These are phyloP conservation scores for Coniferiporia weirii DNA, from an alignment of 1,284 basidiomycete species.

Conservation along the genomic window DNA sequence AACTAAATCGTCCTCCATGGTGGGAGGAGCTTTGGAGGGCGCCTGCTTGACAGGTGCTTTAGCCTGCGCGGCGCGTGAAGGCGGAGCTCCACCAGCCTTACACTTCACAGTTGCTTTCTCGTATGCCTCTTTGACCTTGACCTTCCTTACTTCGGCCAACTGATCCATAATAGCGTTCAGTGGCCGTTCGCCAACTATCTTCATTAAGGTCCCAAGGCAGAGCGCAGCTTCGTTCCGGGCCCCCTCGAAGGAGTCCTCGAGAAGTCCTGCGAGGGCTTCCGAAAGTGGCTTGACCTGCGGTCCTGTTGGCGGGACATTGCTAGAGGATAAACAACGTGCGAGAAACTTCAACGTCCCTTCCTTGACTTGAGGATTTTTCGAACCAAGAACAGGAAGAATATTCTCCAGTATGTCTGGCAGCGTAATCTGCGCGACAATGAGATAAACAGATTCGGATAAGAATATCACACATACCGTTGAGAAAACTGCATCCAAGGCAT, in stretches of 20 bases:
- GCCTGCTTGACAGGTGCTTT: slow-evolving; percentile 31
- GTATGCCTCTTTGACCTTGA: slow-evolving; percentile 91
- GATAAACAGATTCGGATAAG: slow-evolving; percentile 3
- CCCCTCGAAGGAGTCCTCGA: slow-evolving; percentile 88
- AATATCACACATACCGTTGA: slow-evolving; percentile 53
- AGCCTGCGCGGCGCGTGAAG: slow-evolving; percentile 37
- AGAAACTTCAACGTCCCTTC: slow-evolving; percentile 91
- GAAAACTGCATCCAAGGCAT: slow-evolving; percentile 88
- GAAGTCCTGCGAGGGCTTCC: slow-evolving; percentile 69
- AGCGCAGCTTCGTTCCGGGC: slow-evolving; percentile 88
- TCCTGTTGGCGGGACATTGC: slow-evolving; percentile 61
- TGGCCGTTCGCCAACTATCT: slow-evolving; percentile 93
- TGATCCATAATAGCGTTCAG: slow-evolving; percentile 86
- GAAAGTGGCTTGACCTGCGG: slow-evolving; percentile 82
- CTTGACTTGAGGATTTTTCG: slow-evolving; percentile 97
- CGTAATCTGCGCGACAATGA: slow-evolving; percentile 52
- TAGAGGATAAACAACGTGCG: slow-evolving; percentile 72
- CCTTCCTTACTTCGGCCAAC: slow-evolving; percentile 85
- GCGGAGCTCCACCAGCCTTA: slow-evolving; percentile 56
- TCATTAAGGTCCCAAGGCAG: slow-evolving; percentile 90
- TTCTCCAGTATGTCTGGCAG: slow-evolving; percentile 85
- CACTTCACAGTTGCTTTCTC: slow-evolving; percentile 86
- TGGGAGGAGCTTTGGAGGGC: slow-evolving; percentile 7
- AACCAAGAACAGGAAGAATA: slow-evolving; percentile 70
- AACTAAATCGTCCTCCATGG: background rate